A percentile compares a stretch with the other conserved stretches of the same genome.
Conservation (phyloP, 2,329 filamentous ascomycete genomes). For the Zymoseptoria pseudotritici region DNA sequence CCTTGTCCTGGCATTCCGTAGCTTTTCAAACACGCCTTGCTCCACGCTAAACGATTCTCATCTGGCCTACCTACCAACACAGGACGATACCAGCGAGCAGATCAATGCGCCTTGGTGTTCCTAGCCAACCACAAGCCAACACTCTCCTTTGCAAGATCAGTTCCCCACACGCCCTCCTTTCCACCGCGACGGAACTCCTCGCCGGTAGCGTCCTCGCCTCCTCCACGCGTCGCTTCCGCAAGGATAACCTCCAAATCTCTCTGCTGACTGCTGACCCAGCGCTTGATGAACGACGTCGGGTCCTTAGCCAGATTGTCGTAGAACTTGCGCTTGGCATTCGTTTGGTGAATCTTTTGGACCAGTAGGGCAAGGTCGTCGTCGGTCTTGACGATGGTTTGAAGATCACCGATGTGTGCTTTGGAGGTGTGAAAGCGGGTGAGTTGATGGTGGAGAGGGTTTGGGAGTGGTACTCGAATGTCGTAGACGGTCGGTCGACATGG, state of each 20-base stretch:
- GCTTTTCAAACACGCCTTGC: not conserved
- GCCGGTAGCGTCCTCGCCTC: constrained; percentile 45
- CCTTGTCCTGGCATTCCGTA: not conserved
- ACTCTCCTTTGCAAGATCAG: constrained; percentile 53
- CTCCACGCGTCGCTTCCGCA: constrained; percentile 63
- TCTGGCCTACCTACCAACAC: not conserved
- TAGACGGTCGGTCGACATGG: constrained; percentile 72
- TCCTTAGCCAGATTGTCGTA: constrained; percentile 71
- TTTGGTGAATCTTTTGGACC: constrained; percentile 73
- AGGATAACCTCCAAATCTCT: constrained; percentile 82
- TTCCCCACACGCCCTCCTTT: constrained; percentile 55
- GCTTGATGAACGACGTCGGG: constrained; percentile 72
- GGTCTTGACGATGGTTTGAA: constrained; percentile 67
- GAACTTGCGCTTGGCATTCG: constrained; percentile 87
- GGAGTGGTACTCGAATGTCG: constrained; percentile 73
- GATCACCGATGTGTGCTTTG: constrained; percentile 49
- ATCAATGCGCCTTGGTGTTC: constrained; percentile 14
- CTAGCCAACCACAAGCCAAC: constrained; percentile 51
- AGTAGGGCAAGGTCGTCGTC: constrained; percentile 82
- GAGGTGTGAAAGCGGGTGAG: constrained; percentile 40
- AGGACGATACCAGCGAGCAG: no score
- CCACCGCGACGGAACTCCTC: constrained; percentile 65
- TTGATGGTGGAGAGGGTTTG: constrained; percentile 71
- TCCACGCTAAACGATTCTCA: not conserved
- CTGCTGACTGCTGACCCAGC: constrained; percentile 88